Base-by-base conservation (phyloP, 176 grass and related monocot genomes). In the Aechmea fasciata region DNA sequence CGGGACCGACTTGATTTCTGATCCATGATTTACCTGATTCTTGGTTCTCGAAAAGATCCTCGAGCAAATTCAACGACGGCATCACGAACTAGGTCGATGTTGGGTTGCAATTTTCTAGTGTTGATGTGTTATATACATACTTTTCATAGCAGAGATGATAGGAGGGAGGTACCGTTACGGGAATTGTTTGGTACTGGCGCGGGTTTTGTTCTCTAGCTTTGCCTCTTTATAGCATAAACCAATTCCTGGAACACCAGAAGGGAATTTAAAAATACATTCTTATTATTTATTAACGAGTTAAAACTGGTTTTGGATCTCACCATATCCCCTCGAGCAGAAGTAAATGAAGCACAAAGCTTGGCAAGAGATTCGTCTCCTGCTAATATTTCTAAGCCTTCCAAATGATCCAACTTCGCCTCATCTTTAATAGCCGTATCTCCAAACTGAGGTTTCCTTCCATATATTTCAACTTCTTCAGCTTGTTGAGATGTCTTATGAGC, bases 391-490 rank as follows among this genome's bases (percentile, higher is more conserved):
- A 77, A 52, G 6, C 20, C 10, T 51, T 64, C 79, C 65, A 24
- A 76, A 63, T 51, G 26, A 13, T 50, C 61, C 20, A 79, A 71
- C 54, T 70, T 78, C 24, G 67, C 69, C 50, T 75, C 64, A 48
- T 80, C 82, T 1, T 15, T 28, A 67, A 65, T 62, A 2, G 24
- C 13, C 15, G 67, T 51, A 28, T 78, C 33, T 62, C 49, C 74
- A 61, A 41, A 57, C 69, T 76, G 57, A 83, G 82, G 65, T 62
- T 77, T 85, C 67, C 73, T 74, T 25, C 49, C 83, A 55, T 83
- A 92, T 48, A 92, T 78, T 77, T 85, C 82, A 83, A 88, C 79
- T 63, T 85, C 85, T 78, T 88, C 90, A 63, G 72, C 73, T 72
- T 72, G 78, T 78, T 52, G 54, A 17, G 76, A 85, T 78, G 81